Evolutionary conservation across 768 basidiomycete species (phyloP).

Genomic region (Astraeus odoratus): DNA sequence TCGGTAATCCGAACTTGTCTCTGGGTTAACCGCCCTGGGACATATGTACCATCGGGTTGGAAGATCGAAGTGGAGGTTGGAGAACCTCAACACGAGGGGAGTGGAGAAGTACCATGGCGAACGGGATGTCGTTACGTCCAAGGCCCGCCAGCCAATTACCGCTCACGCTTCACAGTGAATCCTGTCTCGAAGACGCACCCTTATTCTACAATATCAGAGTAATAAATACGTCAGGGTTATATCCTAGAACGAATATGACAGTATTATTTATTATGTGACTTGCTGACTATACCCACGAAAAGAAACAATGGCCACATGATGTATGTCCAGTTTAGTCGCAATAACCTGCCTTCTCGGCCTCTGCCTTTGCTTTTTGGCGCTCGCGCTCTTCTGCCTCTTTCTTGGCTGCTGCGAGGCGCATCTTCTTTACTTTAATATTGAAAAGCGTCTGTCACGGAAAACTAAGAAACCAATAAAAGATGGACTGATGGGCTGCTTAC

Average conservation of each 20-base stretch:
- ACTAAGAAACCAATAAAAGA: constrained; percentile 4
- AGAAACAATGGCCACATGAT: background rate
- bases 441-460: constrained; percentile 49
- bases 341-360: constrained; percentile 5
- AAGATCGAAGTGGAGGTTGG: constrained; percentile 59
- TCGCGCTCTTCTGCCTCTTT: constrained; percentile 39
- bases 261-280: background rate
- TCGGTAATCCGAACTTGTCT: constrained; percentile 42
- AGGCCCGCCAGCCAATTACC: constrained; percentile 23
- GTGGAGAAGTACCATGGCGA: constrained; percentile 23
- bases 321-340: background rate
- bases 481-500: constrained; percentile 34
- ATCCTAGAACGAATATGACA: background rate
- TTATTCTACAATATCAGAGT: background rate
- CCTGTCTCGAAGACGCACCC: constrained; percentile 3
- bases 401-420: constrained; percentile 46
- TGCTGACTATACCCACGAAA: background rate
- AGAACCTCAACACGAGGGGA: constrained; percentile 20
- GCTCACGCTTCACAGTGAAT: constrained; percentile 30
- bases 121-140: constrained; percentile 37
- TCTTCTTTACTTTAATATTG: constrained; percentile 65
- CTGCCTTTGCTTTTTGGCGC: constrained; percentile 19
- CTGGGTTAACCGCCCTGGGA: constrained; percentile 58
- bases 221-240: constrained; percentile 10
- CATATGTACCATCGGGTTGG: constrained; percentile 64